phyloP scores from a whole-genome alignment of 768 basidiomycete genomes.

The Mycena venus region DNA sequence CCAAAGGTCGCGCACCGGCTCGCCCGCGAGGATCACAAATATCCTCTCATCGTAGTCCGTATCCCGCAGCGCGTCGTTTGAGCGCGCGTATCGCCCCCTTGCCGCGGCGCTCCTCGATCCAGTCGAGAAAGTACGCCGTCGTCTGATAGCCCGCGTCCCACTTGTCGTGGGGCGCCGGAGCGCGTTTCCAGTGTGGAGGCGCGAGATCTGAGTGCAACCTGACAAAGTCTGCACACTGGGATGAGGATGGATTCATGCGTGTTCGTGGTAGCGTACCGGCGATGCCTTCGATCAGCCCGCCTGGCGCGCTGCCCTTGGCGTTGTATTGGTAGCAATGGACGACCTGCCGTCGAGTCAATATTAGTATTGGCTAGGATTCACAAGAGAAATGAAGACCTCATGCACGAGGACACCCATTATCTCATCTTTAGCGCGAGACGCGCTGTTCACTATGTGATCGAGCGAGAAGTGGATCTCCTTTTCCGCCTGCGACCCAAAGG shows the following conservation, averaged over 20 bases:
- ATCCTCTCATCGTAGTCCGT: slow-evolving; percentile 62
- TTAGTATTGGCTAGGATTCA: slow-evolving; percentile 48
- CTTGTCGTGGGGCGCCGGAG: slow-evolving; percentile 48
- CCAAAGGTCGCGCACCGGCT: slow-evolving; percentile 71
- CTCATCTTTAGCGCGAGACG: slow-evolving; percentile 65
- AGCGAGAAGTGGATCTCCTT: slow-evolving; percentile 86
- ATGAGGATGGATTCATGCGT: neutral
- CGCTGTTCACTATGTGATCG: slow-evolving; percentile 66
- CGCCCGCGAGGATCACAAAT: slow-evolving; percentile 67
- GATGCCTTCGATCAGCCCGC: slow-evolving; percentile 83
- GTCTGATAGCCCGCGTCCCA: slow-evolving; percentile 86
- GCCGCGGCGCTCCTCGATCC: slow-evolving; percentile 70
- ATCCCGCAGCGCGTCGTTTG: slow-evolving; percentile 66
- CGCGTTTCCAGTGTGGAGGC: slow-evolving; percentile 80
- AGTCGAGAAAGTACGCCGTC: slow-evolving; percentile 83
- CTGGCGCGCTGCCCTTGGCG: slow-evolving; percentile 69
- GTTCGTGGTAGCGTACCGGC: slow-evolving; percentile 63
- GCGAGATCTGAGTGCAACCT: slow-evolving; percentile 68
- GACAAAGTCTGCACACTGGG: slow-evolving; percentile 78
- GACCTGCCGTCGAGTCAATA: slow-evolving; percentile 71
- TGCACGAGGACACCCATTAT: slow-evolving; percentile 79
- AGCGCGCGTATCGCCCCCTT: slow-evolving; percentile 68
- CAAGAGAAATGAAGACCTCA: slow-evolving; percentile 44
- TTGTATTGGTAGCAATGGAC: slow-evolving; percentile 86
- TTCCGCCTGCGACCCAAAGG: slow-evolving; percentile 63